Conservation (phyloP, 257 asterid species). For the Solanum medicagineum region DNA sequence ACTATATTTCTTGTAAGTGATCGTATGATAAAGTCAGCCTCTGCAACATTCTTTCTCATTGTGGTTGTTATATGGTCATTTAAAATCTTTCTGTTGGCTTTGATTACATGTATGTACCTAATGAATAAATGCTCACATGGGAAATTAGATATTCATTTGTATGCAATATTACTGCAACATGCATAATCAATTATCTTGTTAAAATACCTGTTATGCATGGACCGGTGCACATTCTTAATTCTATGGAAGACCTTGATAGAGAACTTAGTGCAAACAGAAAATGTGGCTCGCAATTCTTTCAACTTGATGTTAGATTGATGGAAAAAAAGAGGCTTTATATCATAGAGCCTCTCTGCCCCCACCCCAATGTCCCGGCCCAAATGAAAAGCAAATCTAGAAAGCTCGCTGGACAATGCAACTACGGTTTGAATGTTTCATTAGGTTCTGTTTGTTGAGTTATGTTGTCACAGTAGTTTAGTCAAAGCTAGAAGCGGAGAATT, state of each 20-base stretch:
- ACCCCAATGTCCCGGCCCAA: not conserved
- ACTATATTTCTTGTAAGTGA: not conserved
- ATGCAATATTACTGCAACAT: not conserved
- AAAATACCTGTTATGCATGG: not conserved
- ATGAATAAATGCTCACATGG: not conserved
- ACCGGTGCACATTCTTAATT: not conserved
- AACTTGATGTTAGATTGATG: not conserved
- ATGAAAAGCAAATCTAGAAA: not conserved
- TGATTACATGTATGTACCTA: not conserved
- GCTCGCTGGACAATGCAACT: not conserved
- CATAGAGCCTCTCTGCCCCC: not conserved
- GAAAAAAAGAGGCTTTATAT: not conserved
- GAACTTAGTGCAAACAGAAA: not conserved
- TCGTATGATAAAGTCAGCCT: not conserved
- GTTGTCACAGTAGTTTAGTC: not conserved
- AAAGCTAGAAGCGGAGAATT: not conserved
- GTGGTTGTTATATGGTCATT: not conserved
- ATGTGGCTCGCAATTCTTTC: not conserved
- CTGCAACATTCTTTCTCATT: not conserved
- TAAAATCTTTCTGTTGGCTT: not conserved
- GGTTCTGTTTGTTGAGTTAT: not conserved
- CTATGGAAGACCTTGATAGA: not conserved
- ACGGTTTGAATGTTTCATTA: not conserved
- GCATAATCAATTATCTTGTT: not conserved
- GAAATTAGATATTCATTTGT: not conserved